A percentile compares a stretch with the other conserved stretches of the same genome.
Evolutionary conservation across 345 rosid genomes (phyloP).

Genomic region (Ailanthus altissimus): DNA sequence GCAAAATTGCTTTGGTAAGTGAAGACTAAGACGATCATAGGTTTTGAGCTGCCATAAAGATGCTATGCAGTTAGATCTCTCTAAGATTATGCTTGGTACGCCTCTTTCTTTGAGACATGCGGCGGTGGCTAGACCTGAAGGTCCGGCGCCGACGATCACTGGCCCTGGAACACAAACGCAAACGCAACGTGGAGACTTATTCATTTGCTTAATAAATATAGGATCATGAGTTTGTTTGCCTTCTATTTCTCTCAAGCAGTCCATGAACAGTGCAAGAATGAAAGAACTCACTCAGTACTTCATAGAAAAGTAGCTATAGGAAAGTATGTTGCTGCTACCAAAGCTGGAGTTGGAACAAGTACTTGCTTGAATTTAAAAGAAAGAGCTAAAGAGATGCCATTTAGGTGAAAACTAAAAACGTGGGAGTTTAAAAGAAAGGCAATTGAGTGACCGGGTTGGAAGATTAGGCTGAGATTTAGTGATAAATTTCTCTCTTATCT

Average conservation of each 20-base stretch:
- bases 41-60: slow-evolving; percentile 82
- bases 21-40: slow-evolving; percentile 78
- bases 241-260: slow-evolving; percentile 66
- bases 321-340: neutral
- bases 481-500: slow-evolving; percentile 24
- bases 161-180: slow-evolving; percentile 44
- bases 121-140: slow-evolving; percentile 75
- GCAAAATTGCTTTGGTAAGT: slow-evolving; percentile 78
- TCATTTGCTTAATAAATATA: slow-evolving; percentile 34
- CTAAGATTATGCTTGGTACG: slow-evolving; percentile 52
- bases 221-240: slow-evolving; percentile 82
- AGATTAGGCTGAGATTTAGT: slow-evolving; percentile 35
- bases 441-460: slow-evolving; percentile 13
- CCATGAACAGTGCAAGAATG: slow-evolving; percentile 40
- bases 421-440: slow-evolving; percentile 27
- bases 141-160: slow-evolving; percentile 80
- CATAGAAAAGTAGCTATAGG: no score
- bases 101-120: slow-evolving; percentile 62
- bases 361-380: slow-evolving; percentile 19
- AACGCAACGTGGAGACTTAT: slow-evolving; percentile 25
- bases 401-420: slow-evolving; percentile 14
- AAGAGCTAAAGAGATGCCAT: slow-evolving; percentile 29
- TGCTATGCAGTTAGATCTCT: slow-evolving; percentile 73
- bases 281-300: neutral
- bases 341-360: neutral